Evolutionary conservation across 768 basidiomycete species (phyloP).

Genomic region (Tephrocybe sp.): DNA sequence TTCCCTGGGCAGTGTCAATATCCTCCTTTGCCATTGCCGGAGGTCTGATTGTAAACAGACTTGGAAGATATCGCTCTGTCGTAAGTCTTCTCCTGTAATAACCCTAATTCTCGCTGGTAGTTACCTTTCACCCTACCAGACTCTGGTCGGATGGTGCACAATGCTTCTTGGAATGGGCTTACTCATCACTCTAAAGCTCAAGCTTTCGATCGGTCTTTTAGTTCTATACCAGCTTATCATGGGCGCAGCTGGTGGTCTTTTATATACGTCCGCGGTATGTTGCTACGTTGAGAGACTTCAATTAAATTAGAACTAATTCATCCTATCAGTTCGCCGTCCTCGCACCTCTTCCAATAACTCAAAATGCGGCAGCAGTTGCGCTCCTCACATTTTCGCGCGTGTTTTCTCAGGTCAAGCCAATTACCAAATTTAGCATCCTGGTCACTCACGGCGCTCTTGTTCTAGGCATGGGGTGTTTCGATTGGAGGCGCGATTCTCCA

Average conservation of each 20-base stretch:
- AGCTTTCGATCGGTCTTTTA: constrained; percentile 21
- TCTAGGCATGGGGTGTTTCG: constrained; percentile 50
- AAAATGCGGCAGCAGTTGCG: constrained; percentile 44
- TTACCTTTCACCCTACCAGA: neutral
- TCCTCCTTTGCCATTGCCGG: constrained; percentile 36
- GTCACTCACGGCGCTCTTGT: neutral
- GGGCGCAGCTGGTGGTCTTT: constrained; percentile 12
- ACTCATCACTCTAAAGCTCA: constrained; percentile 26
- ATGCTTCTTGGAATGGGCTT: constrained; percentile 35
- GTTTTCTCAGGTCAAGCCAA: constrained; percentile 30
- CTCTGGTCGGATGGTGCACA: constrained; percentile 21
- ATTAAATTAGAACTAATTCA: neutral
- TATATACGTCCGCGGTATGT: constrained; percentile 9
- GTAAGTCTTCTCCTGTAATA: neutral
- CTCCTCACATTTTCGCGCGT: constrained; percentile 39
- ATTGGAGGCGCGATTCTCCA: constrained; percentile 52
- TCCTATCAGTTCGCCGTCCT: constrained; percentile 41
- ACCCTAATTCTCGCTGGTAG: no score
- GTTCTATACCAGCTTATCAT: constrained; percentile 9
- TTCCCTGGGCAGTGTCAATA: constrained; percentile 31
- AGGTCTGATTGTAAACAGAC: constrained; percentile 28
- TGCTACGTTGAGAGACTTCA: neutral
- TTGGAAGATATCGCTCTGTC: constrained; percentile 25
- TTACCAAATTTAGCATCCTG: neutral
- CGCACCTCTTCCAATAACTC: constrained; percentile 39